Evolutionary conservation across 805 yeast species (phyloP).

Genomic region (Peterozyma xylosa): DNA sequence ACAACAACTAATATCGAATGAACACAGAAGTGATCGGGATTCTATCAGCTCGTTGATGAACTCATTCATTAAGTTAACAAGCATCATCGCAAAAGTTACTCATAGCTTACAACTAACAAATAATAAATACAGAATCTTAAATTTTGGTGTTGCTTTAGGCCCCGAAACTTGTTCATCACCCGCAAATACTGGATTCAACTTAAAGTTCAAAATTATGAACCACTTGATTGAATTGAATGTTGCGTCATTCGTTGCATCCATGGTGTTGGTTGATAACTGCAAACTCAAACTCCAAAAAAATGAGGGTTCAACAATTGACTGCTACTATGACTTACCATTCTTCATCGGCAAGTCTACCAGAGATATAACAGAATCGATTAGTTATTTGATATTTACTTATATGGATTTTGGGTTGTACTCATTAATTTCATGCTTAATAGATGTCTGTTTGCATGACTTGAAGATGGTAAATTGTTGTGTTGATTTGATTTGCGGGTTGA

Average conservation of each 20-base stretch:
- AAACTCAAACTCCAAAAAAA: too few species aligned
- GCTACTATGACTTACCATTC: too few species aligned
- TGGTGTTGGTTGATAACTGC: slow-evolving; percentile 15
- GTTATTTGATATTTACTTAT: slow-evolving; percentile 13
- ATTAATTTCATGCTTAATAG: slow-evolving; percentile 27
- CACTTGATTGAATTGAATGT: slow-evolving; percentile 16
- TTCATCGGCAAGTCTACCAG: too few species aligned
- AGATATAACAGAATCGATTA: too few species aligned
- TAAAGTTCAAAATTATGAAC: slow-evolving; percentile 18
- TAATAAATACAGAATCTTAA: slow-evolving; percentile 8
- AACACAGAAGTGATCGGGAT: too few species aligned
- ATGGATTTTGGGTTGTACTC: slow-evolving; percentile 31
- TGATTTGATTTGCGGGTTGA: slow-evolving; percentile 14
- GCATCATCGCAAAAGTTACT: not conserved
- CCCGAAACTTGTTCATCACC: not conserved
- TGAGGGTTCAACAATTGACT: too few species aligned
- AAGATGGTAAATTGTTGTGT: slow-evolving; percentile 19
- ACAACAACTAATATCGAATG: too few species aligned
- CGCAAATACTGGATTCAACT: slow-evolving; percentile 1
- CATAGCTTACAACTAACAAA: slow-evolving; percentile 8
- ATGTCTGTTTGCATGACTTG: slow-evolving; percentile 25
- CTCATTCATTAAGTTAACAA: too few species aligned
- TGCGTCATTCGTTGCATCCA: slow-evolving; percentile 14
- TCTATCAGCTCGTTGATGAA: too few species aligned
- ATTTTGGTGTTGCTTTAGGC: slow-evolving; percentile 11